These are phyloP conservation scores for Cordyceps tenuipes DNA, from an alignment of 2,329 filamentous ascomycete genomes.

Conservation along the genomic window DNA sequence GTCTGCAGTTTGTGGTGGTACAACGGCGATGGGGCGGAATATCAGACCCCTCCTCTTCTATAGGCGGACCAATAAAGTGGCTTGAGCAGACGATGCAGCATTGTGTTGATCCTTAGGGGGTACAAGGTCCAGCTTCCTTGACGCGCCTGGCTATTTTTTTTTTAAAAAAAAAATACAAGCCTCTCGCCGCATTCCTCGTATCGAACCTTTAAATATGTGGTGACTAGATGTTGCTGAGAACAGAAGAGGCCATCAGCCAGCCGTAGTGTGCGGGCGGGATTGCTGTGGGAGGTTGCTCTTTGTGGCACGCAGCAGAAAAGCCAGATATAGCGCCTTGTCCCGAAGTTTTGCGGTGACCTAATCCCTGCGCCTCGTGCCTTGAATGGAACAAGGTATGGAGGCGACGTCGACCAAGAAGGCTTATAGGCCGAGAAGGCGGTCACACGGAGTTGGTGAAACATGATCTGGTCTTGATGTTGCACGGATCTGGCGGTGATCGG, in stretches of 20 bases:
- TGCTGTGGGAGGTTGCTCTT: background rate
- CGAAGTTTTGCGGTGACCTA: slow-evolving; percentile 4
- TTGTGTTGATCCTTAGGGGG: too few species aligned
- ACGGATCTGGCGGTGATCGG: slow-evolving; percentile 9
- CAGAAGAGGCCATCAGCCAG: too few species aligned
- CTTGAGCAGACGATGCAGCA: too few species aligned
- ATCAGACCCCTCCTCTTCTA: background rate
- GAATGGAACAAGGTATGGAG: background rate
- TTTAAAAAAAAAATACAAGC: too few species aligned
- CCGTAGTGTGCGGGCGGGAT: background rate
- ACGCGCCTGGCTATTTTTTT: too few species aligned
- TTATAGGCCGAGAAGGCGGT: too few species aligned
- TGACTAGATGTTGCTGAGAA: too few species aligned
- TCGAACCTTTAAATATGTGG: too few species aligned
- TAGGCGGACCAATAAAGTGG: background rate
- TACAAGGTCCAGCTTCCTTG: too few species aligned
- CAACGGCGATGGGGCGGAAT: background rate
- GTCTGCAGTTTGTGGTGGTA: background rate
- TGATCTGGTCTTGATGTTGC: background rate
- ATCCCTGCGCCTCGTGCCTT: background rate
- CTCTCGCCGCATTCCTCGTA: too few species aligned
- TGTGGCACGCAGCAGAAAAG: background rate
- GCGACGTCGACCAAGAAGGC: background rate
- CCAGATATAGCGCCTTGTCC: background rate
- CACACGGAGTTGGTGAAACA: background rate